phyloP scores from a whole-genome alignment of 2,329 filamentous ascomycete species.

The Fusarium sp. region DNA sequence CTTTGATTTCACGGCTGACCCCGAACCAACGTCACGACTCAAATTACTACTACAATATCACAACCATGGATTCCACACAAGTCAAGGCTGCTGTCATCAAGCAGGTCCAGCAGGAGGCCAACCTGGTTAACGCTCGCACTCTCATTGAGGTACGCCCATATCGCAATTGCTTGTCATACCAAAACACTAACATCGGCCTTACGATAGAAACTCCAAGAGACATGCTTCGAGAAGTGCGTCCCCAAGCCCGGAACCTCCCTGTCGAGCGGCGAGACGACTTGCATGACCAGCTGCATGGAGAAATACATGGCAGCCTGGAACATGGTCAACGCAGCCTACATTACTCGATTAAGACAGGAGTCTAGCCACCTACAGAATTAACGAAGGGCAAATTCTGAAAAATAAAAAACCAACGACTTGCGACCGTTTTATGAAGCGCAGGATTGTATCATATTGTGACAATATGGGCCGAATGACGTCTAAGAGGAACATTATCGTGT shows the following conservation, averaged over 20 bases:
- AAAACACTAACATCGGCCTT: constrained; percentile 5
- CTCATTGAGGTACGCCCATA: constrained; percentile 71
- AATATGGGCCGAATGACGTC: constrained; percentile 18
- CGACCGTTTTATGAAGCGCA: not conserved
- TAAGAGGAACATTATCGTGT: constrained; percentile 3
- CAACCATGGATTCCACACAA: constrained; percentile 66
- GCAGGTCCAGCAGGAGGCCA: constrained; percentile 72
- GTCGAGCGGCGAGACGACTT: constrained; percentile 74
- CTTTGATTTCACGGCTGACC: constrained; percentile 23
- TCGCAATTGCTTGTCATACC: constrained; percentile 9
- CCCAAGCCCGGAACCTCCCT: constrained; percentile 75
- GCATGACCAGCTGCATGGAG: constrained; percentile 82
- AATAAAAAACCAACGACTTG: constrained; percentile 10
- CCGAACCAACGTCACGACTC: constrained; percentile 30
- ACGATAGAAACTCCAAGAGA: constrained; percentile 79
- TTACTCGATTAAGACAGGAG: constrained; percentile 71
- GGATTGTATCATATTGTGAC: constrained; percentile 45
- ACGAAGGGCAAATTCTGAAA: not conserved
- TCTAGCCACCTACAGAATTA: constrained; percentile 38
- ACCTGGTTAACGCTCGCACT: constrained; percentile 74
- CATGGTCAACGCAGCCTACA: constrained; percentile 75
- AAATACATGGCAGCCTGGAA: constrained; percentile 89
- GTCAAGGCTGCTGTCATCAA: constrained; percentile 72
- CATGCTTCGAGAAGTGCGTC: constrained; percentile 83
- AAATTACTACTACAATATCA: constrained; percentile 27